A percentile compares a stretch with the other conserved stretches of the same genome.
Evolutionary conservation across 495 filamentous ascomycete genomes (phyloP).

Genomic region (Annulohypoxylon stygium): DNA sequence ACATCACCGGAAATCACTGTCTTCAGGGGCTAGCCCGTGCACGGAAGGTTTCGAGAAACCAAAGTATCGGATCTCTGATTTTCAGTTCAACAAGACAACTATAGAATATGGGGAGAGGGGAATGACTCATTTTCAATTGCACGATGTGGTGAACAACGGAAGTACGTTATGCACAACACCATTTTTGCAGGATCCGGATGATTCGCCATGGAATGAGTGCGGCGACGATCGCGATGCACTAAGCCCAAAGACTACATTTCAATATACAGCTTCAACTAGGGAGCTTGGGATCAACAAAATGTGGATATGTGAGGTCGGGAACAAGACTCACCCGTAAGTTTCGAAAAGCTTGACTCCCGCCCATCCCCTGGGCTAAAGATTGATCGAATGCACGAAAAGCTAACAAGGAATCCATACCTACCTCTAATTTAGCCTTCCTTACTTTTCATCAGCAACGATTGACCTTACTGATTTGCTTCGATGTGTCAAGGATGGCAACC

Average conservation of each 20-base stretch:
- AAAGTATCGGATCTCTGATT: slow-evolving; percentile 28
- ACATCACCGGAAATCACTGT: slow-evolving; percentile 2
- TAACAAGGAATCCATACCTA: background rate
- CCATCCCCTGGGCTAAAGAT: background rate
- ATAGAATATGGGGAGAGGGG: slow-evolving; percentile 20
- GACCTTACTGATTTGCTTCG: slow-evolving; percentile 26
- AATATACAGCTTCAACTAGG: slow-evolving; percentile 20
- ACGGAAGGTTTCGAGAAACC: slow-evolving; percentile 30
- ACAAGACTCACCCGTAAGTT: slow-evolving; percentile 44
- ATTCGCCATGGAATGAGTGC: slow-evolving; percentile 37
- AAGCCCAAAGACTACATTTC: slow-evolving; percentile 34
- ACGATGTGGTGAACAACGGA: slow-evolving; percentile 29
- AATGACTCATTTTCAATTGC: slow-evolving; percentile 34
- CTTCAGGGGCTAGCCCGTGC: slow-evolving; percentile 24
- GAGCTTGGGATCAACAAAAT: slow-evolving; percentile 33
- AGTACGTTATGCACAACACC: slow-evolving; percentile 37
- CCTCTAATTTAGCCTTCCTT: slow-evolving; percentile 20
- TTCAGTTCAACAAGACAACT: slow-evolving; percentile 41
- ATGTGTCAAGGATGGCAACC: slow-evolving; percentile 25
- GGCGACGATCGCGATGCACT: background rate
- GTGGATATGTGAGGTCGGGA: slow-evolving; percentile 40
- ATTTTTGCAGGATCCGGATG: slow-evolving; percentile 37
- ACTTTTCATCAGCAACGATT: slow-evolving; percentile 38
- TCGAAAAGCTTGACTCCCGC: background rate
- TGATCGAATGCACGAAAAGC: background rate